Base-by-base conservation (phyloP, 1,139 yeast genomes). In the Geotrichum citri-aurantii region DNA sequence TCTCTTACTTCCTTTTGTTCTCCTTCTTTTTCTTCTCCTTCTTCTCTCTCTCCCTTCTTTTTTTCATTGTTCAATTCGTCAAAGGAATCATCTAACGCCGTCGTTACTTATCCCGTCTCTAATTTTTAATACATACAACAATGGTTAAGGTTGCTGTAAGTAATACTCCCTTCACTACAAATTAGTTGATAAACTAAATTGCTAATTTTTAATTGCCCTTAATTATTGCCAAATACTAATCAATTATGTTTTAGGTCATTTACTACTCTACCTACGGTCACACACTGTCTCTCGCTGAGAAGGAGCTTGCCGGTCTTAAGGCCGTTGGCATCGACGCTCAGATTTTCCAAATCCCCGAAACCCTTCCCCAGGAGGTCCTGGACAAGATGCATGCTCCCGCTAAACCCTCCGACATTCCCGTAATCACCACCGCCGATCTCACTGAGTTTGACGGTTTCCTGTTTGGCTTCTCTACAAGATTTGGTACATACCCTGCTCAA, bases 241-340 rank as follows among this genome's bases (percentile, higher is more conserved):
- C 24, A 26, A 80, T 85, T 67, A 75, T 85, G 57, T 75, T 82
- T 65, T 76, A 75, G 51, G 88, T 90, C 68, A 80, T 90, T 73
- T 84, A 85, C 73, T 90, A 90, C 82, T 82, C 96, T 58, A 75
- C 85, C 70, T 89, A 88, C 79, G 91, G 91, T 68, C 96, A 90
- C 77, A 76, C 86, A 66, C 83, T 84, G 65, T 75, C 78, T 56
- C 66, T 87, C 64, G 95, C 95, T 62, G 81, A 83, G 74, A 79
- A 86, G 61, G 84, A 82, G 69, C 81, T 84, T 76, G 77, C 77
- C 63, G 96, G 96, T 70, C 77, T 88, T 61, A 85, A 82, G 69
- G 77, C 82, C 50, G 85, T 92, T 56, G 96, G 95, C 68, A 88
- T 88, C 65, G 66, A 72, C 7, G 93, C 90, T 59, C 84, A 81